Evolutionary conservation across 192 early-diverging fungal genomes (phyloP), one percentile per base, ranked within the genome.

Genomic region (Linnemannia exigua): DNA sequence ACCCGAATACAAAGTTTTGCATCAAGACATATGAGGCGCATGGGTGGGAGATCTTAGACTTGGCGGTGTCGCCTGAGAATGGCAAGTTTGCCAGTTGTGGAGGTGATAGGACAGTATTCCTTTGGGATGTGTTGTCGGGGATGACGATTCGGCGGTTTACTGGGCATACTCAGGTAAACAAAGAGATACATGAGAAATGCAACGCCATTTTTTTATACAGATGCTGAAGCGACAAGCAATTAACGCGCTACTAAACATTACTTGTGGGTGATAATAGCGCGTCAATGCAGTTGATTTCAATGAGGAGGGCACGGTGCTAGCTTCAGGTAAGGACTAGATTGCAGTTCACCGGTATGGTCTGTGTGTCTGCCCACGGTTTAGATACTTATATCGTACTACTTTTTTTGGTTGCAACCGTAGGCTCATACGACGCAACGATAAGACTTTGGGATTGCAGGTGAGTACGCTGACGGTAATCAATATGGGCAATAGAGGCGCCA

Each of bases 271-370:
- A 35, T 5, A 2, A 31, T 88, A 93, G 87, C 91, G 96, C 44
- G 91, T 99, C 9, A 97, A 98, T 81, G 90, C 94, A 28, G 94
- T 98, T 15, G 94, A 89, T 19, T 96, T 97, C 76, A 98, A 96
- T 82, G 82, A 79, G 7, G 94, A 97, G 8, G 94, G 92, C 9
- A 93, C 93, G 5, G 92, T 99, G 3, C 48, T 98, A 71, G 94
- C 92, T 1, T 96, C 95, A 75, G 98, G 96, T 80, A 93, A 77
- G 93, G 37, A 11, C 25, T 36, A n/a, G 2, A 9, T 63, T 31
- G 25, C 2, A 15, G 3, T 61, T 28, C 11, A 9, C 28, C 3
- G 28, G 1, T 22, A 0, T 58, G 8, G 22, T 3, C 28, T 12
- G 25, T 14, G 25, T 1, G 15, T 14, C 2, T 31, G n/a, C 14